Evolutionary conservation across 2,329 filamentous ascomycete genomes (phyloP).

Genomic region (Cytospora paraplurivora): DNA sequence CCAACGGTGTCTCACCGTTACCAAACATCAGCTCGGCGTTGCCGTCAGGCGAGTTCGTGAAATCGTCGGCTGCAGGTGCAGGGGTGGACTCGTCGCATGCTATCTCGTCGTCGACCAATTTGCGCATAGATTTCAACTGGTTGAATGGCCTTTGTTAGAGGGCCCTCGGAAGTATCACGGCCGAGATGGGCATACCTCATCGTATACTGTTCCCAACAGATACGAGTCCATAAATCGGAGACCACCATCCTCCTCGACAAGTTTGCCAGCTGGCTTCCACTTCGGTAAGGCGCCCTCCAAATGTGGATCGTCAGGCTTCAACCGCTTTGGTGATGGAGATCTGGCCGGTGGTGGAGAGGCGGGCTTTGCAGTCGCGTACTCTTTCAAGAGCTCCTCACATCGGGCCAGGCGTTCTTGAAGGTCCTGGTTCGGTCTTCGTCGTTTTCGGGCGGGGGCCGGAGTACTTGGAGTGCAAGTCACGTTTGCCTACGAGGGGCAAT

Average conservation of each 20-base stretch:
- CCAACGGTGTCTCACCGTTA: constrained; percentile 40
- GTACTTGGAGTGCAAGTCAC: constrained; percentile 62
- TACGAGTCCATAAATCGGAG: constrained; percentile 61
- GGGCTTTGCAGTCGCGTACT: constrained; percentile 50
- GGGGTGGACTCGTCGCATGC: constrained; percentile 26
- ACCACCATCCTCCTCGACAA: constrained; percentile 57
- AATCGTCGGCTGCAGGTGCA: constrained; percentile 19
- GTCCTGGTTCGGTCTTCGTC: constrained; percentile 61
- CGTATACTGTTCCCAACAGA: constrained; percentile 55
- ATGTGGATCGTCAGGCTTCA: constrained; percentile 27
- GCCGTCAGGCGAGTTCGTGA: constrained; percentile 48
- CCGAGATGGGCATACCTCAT: constrained; percentile 47
- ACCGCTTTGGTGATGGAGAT: constrained; percentile 22
- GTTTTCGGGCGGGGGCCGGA: constrained; percentile 61
- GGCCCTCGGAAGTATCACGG: constrained; percentile 6
- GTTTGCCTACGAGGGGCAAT: constrained; percentile 48
- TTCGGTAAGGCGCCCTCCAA: constrained; percentile 38
- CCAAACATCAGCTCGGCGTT: constrained; percentile 54
- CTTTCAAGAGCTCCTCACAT: constrained; percentile 60
- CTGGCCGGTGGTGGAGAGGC: constrained; percentile 31
- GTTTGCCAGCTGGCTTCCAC: constrained; percentile 53
- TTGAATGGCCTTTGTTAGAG: constrained; percentile 19
- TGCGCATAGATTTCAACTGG: constrained; percentile 60
- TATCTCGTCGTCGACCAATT: constrained; percentile 58
- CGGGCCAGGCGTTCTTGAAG: constrained; percentile 61